Evolutionary conservation across 768 basidiomycete genomes (phyloP).

Genomic region (Collybiopsis confluens): DNA sequence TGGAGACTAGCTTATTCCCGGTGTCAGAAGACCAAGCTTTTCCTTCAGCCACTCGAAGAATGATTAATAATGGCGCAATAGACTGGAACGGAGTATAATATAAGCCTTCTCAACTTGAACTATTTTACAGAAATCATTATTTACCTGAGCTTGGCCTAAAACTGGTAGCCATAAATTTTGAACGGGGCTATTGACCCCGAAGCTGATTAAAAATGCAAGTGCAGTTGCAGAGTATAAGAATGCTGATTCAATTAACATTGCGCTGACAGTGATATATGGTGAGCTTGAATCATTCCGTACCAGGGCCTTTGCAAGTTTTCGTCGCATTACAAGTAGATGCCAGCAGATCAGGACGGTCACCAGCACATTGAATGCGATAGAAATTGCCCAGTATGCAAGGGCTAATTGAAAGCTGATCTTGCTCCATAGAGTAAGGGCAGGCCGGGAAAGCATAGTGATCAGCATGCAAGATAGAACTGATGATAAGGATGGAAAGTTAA

Average conservation of each 20-base stretch:
- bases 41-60: background rate
- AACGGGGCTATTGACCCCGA: background rate
- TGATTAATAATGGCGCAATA: background rate
- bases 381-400: background rate
- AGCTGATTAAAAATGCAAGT: background rate
- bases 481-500: background rate
- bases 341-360: background rate
- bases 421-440: background rate
- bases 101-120: background rate
- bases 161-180: background rate
- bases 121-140: background rate
- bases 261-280: background rate
- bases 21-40: too few species aligned
- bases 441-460: background rate
- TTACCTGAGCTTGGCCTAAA: background rate
- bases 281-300: background rate
- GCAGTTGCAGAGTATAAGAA: background rate
- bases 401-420: background rate
- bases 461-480: background rate
- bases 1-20: too few species aligned
- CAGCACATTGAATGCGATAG: background rate
- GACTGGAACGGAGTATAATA: background rate
- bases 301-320: background rate
- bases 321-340: background rate
- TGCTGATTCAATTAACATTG: background rate